phyloP scores from a whole-genome alignment of 23 red algal species.

The Pyropia yezoensis region DNA sequence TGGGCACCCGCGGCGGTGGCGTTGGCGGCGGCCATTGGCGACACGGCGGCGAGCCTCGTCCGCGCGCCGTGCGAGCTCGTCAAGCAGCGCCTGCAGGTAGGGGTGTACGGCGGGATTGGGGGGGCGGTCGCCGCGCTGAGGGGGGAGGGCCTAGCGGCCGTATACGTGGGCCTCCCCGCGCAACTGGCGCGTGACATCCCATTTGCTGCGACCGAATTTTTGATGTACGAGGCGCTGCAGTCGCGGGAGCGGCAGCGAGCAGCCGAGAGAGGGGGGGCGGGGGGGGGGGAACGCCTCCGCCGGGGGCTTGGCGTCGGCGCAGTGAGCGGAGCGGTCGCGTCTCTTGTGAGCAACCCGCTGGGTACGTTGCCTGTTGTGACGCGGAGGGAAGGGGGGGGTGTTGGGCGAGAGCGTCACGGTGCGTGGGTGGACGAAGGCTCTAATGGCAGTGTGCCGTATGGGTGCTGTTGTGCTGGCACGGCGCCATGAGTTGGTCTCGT shows the following conservation, averaged over 20 bases:
- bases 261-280: background rate
- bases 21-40: conserved; percentile 54
- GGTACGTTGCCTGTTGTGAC: too few relatives aligned
- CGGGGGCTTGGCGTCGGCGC: conserved; percentile 55
- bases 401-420: too few relatives aligned
- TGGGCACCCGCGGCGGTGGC: conserved; percentile 20
- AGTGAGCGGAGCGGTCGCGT: conserved; percentile 56
- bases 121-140: conserved; percentile 27
- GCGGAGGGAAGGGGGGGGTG: too few relatives aligned
- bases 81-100: conserved; percentile 82
- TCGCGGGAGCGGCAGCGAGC: conserved; percentile 7
- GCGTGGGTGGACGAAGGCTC: too few relatives aligned
- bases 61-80: conserved; percentile 84
- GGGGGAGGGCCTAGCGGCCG: conserved; percentile 7
- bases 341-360: conserved; percentile 64
- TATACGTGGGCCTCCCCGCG: conserved; percentile 71
- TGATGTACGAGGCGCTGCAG: conserved; percentile 69
- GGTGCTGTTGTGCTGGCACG: too few relatives aligned
- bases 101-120: conserved; percentile 45
- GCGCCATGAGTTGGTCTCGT: too few relatives aligned
- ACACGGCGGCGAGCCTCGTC: conserved; percentile 63
- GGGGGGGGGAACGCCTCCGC: conserved; percentile 4
- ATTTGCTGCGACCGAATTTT: conserved; percentile 71
- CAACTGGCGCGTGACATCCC: conserved; percentile 83
- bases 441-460: too few relatives aligned